phyloP scores from a whole-genome alignment of 2,329 filamentous ascomycete species.

The Aspergillus hortae region DNA sequence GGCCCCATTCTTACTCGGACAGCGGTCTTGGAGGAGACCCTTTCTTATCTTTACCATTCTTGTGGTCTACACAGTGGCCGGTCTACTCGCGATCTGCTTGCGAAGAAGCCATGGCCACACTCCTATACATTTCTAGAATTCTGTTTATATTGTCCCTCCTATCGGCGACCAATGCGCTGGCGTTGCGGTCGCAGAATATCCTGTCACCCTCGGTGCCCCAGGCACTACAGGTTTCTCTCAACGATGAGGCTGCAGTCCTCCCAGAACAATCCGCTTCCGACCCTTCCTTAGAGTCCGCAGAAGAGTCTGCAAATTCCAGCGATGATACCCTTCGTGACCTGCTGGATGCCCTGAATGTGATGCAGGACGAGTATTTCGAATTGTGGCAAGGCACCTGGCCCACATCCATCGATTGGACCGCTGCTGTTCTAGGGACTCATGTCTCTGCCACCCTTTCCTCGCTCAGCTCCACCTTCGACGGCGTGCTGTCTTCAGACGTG shows the following conservation, averaged over 20 bases:
- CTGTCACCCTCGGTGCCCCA: conserved; percentile 13
- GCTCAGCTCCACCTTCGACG: conserved; percentile 57
- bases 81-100: neutral
- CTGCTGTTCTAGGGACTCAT: conserved; percentile 77
- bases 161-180: conserved; percentile 26
- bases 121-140: conserved; percentile 17
- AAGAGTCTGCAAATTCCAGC: conserved; percentile 11
- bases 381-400: conserved; percentile 80
- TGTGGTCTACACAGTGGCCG: too few species aligned
- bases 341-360: conserved; percentile 64
- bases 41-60: too few species aligned
- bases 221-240: conserved; percentile 8
- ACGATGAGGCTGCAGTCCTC: conserved; percentile 5
- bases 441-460: conserved; percentile 69
- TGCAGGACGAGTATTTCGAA: conserved; percentile 77
- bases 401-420: conserved; percentile 86
- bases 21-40: too few species aligned
- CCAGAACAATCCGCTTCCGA: conserved; percentile 15
- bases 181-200: conserved; percentile 25
- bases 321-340: conserved; percentile 38
- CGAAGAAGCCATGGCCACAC: conserved; percentile 4
- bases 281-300: conserved; percentile 9
- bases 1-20: neutral
- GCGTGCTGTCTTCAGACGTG: conserved; percentile 34
- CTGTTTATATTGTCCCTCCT: conserved; percentile 22